phyloP scores from a whole-genome alignment of 2,329 filamentous ascomycete genomes.

The Leptodontidium sp. region DNA sequence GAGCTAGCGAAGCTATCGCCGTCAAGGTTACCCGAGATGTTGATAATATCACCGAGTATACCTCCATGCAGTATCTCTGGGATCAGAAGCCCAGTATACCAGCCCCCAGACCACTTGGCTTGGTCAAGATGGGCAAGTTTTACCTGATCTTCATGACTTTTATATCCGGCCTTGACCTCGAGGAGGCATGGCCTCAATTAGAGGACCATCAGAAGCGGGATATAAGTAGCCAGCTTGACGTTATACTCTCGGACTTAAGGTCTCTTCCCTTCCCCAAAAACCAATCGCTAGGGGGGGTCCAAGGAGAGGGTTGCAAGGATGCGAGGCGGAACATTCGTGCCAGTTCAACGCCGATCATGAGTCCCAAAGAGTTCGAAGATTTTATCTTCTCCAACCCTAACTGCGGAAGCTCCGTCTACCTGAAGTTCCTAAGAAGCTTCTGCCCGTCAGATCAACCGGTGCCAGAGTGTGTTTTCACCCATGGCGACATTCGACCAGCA shows the following conservation, averaged over 20 bases:
- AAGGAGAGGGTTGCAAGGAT: background rate
- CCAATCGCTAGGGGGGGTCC: background rate
- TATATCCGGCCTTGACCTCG: conserved; percentile 19
- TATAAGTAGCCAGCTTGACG: background rate
- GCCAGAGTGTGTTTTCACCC: conserved; percentile 21
- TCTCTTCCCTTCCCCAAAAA: background rate
- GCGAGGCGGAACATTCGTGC: background rate
- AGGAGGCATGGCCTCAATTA: conserved; percentile 3
- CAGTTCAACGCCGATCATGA: background rate
- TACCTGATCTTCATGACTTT: conserved; percentile 21
- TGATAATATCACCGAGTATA: conserved; percentile 21
- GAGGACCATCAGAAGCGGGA: background rate
- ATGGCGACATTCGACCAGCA: conserved; percentile 20
- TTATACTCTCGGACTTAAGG: conserved; percentile 1
- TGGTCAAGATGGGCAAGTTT: conserved; percentile 18
- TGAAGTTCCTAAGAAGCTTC: conserved; percentile 11
- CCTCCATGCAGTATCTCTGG: conserved; percentile 19
- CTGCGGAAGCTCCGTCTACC: background rate
- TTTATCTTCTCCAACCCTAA: background rate
- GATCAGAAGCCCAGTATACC: conserved; percentile 19
- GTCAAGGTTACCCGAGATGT: conserved; percentile 18
- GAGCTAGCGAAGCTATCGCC: conserved; percentile 18
- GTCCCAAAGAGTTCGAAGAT: background rate
- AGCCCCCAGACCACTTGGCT: conserved; percentile 20
- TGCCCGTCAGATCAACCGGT: conserved; percentile 10